phyloP scores from a whole-genome alignment of 202 grass and related monocot species.

The Saccharum hybrid region DNA sequence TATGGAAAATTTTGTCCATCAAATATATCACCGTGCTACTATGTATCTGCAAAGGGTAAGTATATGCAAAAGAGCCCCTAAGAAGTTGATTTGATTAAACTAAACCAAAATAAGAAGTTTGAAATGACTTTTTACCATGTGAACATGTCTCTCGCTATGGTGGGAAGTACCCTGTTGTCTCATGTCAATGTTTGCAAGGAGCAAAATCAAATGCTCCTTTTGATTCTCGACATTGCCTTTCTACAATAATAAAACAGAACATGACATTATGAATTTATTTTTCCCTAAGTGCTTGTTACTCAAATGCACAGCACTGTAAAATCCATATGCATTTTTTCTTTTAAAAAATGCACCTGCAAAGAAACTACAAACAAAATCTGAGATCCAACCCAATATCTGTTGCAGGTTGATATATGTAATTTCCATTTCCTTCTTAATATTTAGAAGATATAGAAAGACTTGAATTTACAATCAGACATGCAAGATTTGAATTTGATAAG shows the following conservation, averaged over 20 bases:
- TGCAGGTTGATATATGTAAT: neutral
- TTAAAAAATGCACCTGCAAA: neutral
- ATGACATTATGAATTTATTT: slow-evolving; percentile 13
- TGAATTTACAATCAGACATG: neutral
- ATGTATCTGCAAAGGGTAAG: slow-evolving; percentile 53
- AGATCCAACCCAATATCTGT: neutral
- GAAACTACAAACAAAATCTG: neutral
- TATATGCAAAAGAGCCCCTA: slow-evolving; percentile 21
- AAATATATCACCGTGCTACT: slow-evolving; percentile 49
- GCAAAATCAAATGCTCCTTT: slow-evolving; percentile 97
- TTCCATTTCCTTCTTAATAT: neutral
- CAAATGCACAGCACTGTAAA: neutral
- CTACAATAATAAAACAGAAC: slow-evolving; percentile 57
- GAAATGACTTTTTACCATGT: slow-evolving; percentile 56
- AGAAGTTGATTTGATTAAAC: slow-evolving; percentile 27
- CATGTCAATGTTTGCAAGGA: slow-evolving; percentile 90
- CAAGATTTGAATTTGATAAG: slow-evolving; percentile 25
- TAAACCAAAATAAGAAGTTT: slow-evolving; percentile 36
- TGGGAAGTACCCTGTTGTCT: slow-evolving; percentile 30
- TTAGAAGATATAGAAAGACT: neutral
- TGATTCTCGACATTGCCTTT: slow-evolving; percentile 96
- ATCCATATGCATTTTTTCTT: neutral
- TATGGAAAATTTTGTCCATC: slow-evolving; percentile 70
- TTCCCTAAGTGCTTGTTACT: neutral
- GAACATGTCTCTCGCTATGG: slow-evolving; percentile 37